Conservation (phyloP, 1,139 yeast genomes). For the Blastobotrys buckinghamii region DNA sequence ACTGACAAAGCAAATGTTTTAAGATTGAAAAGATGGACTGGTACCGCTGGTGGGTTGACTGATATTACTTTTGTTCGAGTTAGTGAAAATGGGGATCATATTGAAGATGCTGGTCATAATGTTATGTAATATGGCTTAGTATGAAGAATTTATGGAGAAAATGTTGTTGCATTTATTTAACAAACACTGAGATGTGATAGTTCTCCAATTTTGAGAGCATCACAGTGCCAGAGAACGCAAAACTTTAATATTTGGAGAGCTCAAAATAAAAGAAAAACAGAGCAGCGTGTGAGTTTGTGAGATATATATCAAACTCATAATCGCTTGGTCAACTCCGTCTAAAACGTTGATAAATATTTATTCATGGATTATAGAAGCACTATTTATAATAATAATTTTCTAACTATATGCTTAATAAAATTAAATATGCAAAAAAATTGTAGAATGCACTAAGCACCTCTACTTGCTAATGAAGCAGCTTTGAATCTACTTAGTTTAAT, state of each 20-base stretch:
- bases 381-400: too few species aligned
- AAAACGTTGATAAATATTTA: background rate
- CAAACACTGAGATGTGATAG: background rate
- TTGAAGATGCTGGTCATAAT: conserved; percentile 4
- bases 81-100: conserved; percentile 2
- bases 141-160: too few species aligned
- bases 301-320: too few species aligned
- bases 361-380: too few species aligned
- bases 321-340: background rate
- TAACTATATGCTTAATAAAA: too few species aligned
- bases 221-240: too few species aligned
- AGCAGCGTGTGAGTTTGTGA: too few species aligned
- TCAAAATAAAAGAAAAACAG: too few species aligned
- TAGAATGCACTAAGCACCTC: background rate
- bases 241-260: too few species aligned
- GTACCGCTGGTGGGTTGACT: conserved; percentile 73
- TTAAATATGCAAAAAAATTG: background rate
- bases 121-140: conserved; percentile 9
- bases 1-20: conserved; percentile 54
- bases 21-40: conserved; percentile 67
- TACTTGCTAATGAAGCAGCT: conserved; percentile 39
- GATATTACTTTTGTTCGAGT: conserved; percentile 43
- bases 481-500: conserved; percentile 61
- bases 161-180: background rate
- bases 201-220: background rate